Base-by-base conservation (phyloP, 768 basidiomycete genomes). In the Thelephora aurantiotincta region DNA sequence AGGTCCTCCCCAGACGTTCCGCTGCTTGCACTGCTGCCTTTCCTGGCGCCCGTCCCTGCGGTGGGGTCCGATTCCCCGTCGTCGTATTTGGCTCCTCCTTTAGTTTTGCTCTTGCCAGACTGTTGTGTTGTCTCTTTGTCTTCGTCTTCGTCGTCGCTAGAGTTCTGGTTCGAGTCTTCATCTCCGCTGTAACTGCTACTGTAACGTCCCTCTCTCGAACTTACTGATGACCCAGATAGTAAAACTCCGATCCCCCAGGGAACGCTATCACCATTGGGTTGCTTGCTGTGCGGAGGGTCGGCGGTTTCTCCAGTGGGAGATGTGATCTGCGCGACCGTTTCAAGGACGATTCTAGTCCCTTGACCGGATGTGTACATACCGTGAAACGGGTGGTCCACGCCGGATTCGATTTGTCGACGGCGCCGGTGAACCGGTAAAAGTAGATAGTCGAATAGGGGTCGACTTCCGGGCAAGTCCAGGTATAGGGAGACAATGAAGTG, bases 331-430 rank as follows among this genome's bases (percentile, higher is more conserved):
- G 26, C 20, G 4, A 41, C 14, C 36, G 26, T 30, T 30, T 30
- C 9, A 36, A 9, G 34, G 1, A 47, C 22, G 23, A n/a, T 33
- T 6, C 6, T 13, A 16, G n/a, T 12, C 12, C 36, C 47, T 12
- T 6, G 41, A 30, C 13, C 6, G 9, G 14, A 18, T 34, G 20
- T 23, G 48, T 26, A 51, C 60, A 34, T 44, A 65, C 66, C 35
- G 67, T 62, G 50, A 69, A 69, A 2, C 68, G 63, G 4, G 65
- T 58, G 0, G 68, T 69, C 67, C 68, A 69, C 14, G 52, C 50
- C 5, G 60, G 48, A 26, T 55, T 48, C 9, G 51, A 16, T 13
- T 19, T 43, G 44, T 60, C 55, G 9, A 54, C 56, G 20, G 56
- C 54, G 35, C 64, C 62, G 9, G 59, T 60, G 48, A 65, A 60